These are phyloP conservation scores for Sordariomycetes sp. DNA, from an alignment of 2,329 filamentous ascomycete species.

Conservation along the genomic window DNA sequence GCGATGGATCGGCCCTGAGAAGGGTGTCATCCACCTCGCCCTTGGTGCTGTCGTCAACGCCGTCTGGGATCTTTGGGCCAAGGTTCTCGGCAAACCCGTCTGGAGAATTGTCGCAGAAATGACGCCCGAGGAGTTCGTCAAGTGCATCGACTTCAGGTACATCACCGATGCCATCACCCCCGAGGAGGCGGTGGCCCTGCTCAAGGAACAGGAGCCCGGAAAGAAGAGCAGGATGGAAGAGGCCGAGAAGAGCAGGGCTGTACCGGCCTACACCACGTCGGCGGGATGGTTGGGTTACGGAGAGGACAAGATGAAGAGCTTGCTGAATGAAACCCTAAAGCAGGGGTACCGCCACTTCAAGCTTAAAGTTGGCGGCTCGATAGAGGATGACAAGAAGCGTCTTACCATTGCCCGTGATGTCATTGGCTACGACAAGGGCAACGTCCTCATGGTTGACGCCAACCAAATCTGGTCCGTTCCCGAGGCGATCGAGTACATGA, in stretches of 20 bases:
- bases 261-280: conserved; percentile 84
- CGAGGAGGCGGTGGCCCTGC: conserved; percentile 66
- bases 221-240: conserved; percentile 67
- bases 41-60: conserved; percentile 85
- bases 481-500: conserved; percentile 83
- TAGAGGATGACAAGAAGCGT: conserved; percentile 63
- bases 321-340: conserved; percentile 65
- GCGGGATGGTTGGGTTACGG: conserved; percentile 89
- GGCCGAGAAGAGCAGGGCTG: conserved; percentile 63
- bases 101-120: conserved; percentile 88
- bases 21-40: conserved; percentile 88
- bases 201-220: conserved; percentile 54
- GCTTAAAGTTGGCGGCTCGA: conserved; percentile 71
- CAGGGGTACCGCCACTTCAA: conserved; percentile 84
- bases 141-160: conserved; percentile 89
- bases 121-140: conserved; percentile 77
- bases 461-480: conserved; percentile 91
- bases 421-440: conserved; percentile 74
- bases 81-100: conserved; percentile 75
- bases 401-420: conserved; percentile 68
- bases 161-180: conserved; percentile 90
- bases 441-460: conserved; percentile 85
- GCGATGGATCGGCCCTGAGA: conserved; percentile 90
- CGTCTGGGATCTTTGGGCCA: conserved; percentile 93
- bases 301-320: conserved; percentile 72